phyloP scores from a whole-genome alignment of 2,329 filamentous ascomycete species.

The Sporothrix dimorphospora region DNA sequence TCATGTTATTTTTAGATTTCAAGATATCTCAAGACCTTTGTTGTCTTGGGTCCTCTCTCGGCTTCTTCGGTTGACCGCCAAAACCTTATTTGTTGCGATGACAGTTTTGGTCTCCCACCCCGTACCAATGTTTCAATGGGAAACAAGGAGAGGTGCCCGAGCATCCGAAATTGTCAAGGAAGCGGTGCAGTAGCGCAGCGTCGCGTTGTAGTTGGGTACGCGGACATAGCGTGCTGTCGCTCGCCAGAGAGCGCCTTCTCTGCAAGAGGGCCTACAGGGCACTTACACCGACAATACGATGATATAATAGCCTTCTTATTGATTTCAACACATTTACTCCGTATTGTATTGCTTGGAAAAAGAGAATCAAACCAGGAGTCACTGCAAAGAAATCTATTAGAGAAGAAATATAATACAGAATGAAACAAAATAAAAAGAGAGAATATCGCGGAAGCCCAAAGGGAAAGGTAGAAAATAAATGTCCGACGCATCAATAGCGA shows the following conservation, averaged over 20 bases:
- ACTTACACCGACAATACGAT: neutral
- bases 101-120: neutral
- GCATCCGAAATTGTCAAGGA: slow-evolving; percentile 17
- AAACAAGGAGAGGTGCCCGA: neutral
- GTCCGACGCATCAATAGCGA: slow-evolving; percentile 2
- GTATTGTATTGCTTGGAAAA: neutral
- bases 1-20: neutral
- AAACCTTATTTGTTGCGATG: slow-evolving; percentile 12
- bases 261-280: neutral
- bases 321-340: neutral
- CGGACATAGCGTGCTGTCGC: neutral
- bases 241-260: too few species aligned
- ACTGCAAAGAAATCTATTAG: neutral
- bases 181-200: neutral
- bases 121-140: slow-evolving; percentile 1
- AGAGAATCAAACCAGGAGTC: slow-evolving; percentile 20
- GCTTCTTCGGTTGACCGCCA: slow-evolving; percentile 10
- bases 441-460: neutral
- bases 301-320: neutral
- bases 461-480: neutral
- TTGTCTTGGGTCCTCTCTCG: neutral
- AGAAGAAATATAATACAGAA: neutral
- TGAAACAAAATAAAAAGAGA: neutral
- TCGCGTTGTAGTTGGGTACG: neutral
- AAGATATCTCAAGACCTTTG: neutral